Evolutionary conservation across 2,329 filamentous ascomycete genomes (phyloP), one percentile per base, ranked within the genome.

Genomic region (Pseudopyrenochaeta lycopersici): DNA sequence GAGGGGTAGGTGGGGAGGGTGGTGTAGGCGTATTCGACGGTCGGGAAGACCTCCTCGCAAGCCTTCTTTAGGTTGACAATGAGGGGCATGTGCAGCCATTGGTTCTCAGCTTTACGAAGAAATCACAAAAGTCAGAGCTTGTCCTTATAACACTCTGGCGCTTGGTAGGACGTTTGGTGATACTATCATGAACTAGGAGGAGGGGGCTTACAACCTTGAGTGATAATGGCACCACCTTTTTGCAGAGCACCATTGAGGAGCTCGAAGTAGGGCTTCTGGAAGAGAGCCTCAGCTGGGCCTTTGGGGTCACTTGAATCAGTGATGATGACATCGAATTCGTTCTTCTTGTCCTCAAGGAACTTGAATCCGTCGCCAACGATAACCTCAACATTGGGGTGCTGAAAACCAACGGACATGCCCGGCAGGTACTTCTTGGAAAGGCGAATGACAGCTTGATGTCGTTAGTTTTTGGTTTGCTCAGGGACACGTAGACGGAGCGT

Each of bases 191-290:
- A n/a, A n/a, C n/a, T n/a, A n/a, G n/a, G n/a, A n/a, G n/a, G n/a
- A n/a, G n/a, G 85, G 88, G 89, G 88, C 92, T 86, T 92, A 96
- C 92, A 96, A 99, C 95, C 95, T 97, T 99, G 95, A 77, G 95
- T 99, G 81, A 92, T 94, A 82, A 99, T 98, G 76, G 99, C 92
- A 83, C 95, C 95, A 81, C 93, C 94, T 73, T 97, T 92, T 67
- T 90, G 88, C 70, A 98, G 88, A 71, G 95, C 95, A 74, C 89
- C 90, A 78, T 90, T 85, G 60, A 99, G 86, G 67, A 99, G 88
- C 85, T 97, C 85, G 80, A 98, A 99, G 87, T 99, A 99, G 59
- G 92, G 90, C 85, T 97, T 97, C 86, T 98, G 87, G 90, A 99
- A 99, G 64, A 99, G 86, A 72, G 86, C 89, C 87, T 98, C 93